These are phyloP conservation scores for Artemisia argyi DNA, from an alignment of 129 eudicot species.

Conservation along the genomic window DNA sequence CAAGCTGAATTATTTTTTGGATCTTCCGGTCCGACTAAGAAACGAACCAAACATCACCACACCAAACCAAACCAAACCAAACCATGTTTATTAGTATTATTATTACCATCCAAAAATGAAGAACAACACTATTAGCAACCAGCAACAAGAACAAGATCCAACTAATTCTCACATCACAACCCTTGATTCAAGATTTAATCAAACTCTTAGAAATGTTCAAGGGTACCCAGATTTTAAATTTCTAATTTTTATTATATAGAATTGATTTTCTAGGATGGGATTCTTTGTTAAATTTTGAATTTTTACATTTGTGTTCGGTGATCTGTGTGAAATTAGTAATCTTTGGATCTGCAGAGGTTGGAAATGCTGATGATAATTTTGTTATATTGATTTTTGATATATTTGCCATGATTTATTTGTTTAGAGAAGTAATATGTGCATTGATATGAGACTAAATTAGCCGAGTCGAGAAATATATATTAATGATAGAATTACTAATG, in stretches of 20 bases:
- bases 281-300: conserved; percentile 9
- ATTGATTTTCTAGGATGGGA: conserved; percentile 13
- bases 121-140: conserved; percentile 34
- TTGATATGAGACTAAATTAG: neutral
- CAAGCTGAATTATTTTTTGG: conserved; percentile 32
- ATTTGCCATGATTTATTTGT: neutral
- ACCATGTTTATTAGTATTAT: conserved; percentile 36
- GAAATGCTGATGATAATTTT: conserved; percentile 12
- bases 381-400: conserved; percentile 3
- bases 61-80: too few relatives aligned
- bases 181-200: conserved; percentile 94
- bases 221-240: conserved; percentile 44
- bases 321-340: conserved; percentile 18
- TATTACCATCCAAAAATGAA: conserved; percentile 36
- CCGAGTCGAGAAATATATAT: neutral
- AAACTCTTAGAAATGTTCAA: conserved; percentile 87
- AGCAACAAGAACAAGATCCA: conserved; percentile 22
- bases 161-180: conserved; percentile 38
- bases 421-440: neutral
- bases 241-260: neutral
- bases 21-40: conserved; percentile 25
- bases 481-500: neutral
- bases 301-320: neutral
- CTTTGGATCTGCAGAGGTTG: conserved; percentile 36
- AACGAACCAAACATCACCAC: conserved; percentile 24